Conservation (phyloP, 257 asterid species). For the Gynochthodes officinalis region DNA sequence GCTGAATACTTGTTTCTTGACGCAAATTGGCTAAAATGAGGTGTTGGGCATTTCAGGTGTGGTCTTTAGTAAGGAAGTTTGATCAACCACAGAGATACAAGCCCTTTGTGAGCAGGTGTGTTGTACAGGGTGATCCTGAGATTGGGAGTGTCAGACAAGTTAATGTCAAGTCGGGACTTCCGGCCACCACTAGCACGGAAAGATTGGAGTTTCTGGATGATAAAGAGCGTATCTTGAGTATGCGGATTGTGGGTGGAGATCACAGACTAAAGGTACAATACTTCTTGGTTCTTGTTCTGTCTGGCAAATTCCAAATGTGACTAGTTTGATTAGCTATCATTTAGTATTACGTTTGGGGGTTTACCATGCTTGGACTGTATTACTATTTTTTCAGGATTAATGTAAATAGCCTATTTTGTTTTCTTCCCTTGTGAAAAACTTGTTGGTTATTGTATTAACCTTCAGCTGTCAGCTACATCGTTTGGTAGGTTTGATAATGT, state of each 20-base stretch:
- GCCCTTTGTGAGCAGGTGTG: conserved; percentile 84
- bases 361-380: neutral
- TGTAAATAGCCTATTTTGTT: neutral
- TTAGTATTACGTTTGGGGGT: neutral
- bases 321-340: neutral
- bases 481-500: neutral
- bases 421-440: neutral
- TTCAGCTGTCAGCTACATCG: neutral
- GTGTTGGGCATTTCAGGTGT: conserved; percentile 40
- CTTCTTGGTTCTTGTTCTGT: neutral
- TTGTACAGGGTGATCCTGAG: conserved; percentile 68
- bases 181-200: conserved; percentile 87
- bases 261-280: conserved; percentile 72
- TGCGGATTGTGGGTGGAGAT: conserved; percentile 92
- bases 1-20: neutral
- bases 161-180: conserved; percentile 80
- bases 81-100: conserved; percentile 95
- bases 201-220: conserved; percentile 78
- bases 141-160: conserved; percentile 88
- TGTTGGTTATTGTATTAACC: neutral
- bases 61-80: conserved; percentile 88
- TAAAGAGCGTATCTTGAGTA: conserved; percentile 69
- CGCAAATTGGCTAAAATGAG: conserved; percentile 1
- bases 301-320: neutral
- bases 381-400: neutral